Percentiles rank a stretch among this genome's conserved stretches.
Evolutionary conservation across 495 filamentous ascomycete species (phyloP).

Genomic region (Penicillium parvum): DNA sequence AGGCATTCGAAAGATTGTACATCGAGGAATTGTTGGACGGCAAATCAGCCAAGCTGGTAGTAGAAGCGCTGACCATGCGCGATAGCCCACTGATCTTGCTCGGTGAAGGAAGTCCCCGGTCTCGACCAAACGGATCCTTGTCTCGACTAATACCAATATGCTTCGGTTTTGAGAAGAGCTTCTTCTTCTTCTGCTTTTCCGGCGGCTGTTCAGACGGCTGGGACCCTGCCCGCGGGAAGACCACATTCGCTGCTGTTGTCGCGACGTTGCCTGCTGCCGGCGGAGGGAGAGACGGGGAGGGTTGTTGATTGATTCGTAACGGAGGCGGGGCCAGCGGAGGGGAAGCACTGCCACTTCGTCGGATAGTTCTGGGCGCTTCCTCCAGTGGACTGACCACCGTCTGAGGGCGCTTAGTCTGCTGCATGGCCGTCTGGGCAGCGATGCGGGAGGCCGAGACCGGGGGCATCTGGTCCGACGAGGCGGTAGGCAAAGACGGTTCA

Average conservation of each 20-base stretch:
- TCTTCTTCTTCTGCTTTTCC: slow-evolving; percentile 81
- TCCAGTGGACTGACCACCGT: slow-evolving; percentile 51
- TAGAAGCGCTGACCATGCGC: slow-evolving; percentile 69
- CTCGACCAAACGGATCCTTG: slow-evolving; percentile 53
- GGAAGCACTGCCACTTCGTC: slow-evolving; percentile 42
- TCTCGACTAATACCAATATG: slow-evolving; percentile 75
- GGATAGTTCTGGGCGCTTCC: slow-evolving; percentile 9
- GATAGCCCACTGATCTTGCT: slow-evolving; percentile 64
- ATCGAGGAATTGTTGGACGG: slow-evolving; percentile 63
- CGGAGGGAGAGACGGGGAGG: slow-evolving; percentile 49
- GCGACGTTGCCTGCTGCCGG: slow-evolving; percentile 60
- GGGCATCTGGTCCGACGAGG: slow-evolving; percentile 46
- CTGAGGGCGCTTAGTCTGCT: slow-evolving; percentile 69
- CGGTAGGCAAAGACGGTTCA: slow-evolving; percentile 77
- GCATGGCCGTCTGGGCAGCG: slow-evolving; percentile 88
- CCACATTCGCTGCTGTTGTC: slow-evolving; percentile 78
- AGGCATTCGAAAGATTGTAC: slow-evolving; percentile 80
- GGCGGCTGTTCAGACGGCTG: slow-evolving; percentile 45
- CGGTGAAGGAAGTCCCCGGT: slow-evolving; percentile 72
- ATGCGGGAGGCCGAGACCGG: slow-evolving; percentile 75
- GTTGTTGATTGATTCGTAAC: slow-evolving; percentile 27
- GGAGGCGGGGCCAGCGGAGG: slow-evolving; percentile 33
- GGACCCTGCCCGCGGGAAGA: slow-evolving; percentile 68
- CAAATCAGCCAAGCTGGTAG: slow-evolving; percentile 68
- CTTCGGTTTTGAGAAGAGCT: slow-evolving; percentile 85